Evolutionary conservation across 2,329 filamentous ascomycete genomes (phyloP).

Genomic region (Emergomyces africanus): DNA sequence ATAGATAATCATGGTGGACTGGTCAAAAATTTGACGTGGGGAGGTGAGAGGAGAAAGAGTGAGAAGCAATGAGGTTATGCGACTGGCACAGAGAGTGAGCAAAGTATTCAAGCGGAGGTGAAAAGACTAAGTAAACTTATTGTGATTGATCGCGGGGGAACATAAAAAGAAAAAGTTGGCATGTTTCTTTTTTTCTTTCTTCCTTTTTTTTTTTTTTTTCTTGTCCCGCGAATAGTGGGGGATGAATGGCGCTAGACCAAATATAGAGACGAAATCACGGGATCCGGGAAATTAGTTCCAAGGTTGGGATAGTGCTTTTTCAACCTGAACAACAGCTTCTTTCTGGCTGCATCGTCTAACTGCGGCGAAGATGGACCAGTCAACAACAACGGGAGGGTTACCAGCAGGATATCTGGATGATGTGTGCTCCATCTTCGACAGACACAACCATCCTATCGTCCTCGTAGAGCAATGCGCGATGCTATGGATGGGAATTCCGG

Average conservation of each 20-base stretch:
- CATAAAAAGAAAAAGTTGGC: neutral
- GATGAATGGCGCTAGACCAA: neutral
- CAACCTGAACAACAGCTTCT: neutral
- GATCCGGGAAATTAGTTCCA: neutral
- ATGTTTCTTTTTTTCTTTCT: neutral
- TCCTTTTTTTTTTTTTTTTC: neutral
- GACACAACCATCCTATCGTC: slow-evolving; percentile 1
- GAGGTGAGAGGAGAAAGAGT: slow-evolving; percentile 2
- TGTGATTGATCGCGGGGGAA: neutral
- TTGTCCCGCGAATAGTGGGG: neutral
- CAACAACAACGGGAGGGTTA: neutral
- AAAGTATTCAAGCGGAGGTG: slow-evolving; percentile 1
- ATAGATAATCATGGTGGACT: slow-evolving; percentile 61
- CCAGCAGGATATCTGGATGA: slow-evolving; percentile 2
- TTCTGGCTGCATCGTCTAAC: too few relatives aligned
- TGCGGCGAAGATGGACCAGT: neutral
- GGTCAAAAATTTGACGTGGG: neutral
- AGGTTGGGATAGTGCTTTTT: neutral
- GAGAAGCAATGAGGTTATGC: neutral
- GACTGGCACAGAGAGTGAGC: neutral
- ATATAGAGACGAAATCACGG: neutral
- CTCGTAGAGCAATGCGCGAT: slow-evolving; percentile 2
- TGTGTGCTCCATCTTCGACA: slow-evolving; percentile 1
- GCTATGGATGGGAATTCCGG: slow-evolving; percentile 1
- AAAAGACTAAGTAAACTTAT: neutral